These are phyloP conservation scores for Chaetomium fimeti DNA, from an alignment of 495 filamentous ascomycete genomes.

Conservation along the genomic window DNA sequence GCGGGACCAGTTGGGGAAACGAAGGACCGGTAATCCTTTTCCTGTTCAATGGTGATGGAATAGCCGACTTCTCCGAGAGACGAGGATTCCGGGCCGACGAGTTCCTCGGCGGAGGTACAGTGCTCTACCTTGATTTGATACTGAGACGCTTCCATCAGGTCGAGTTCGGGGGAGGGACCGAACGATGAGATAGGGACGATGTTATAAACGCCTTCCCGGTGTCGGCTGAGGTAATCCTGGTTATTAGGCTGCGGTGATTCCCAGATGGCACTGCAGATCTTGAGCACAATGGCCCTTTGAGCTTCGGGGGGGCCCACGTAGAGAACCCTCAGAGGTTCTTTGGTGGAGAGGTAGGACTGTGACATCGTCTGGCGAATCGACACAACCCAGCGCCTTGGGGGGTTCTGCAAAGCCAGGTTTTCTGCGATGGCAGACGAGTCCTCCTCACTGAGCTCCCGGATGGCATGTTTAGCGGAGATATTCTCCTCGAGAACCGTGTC, in stretches of 20 bases:
- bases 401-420: slow-evolving; percentile 36
- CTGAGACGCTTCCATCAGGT: slow-evolving; percentile 65
- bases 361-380: slow-evolving; percentile 73
- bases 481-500: slow-evolving; percentile 50
- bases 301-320: slow-evolving; percentile 64
- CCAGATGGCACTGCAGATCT: slow-evolving; percentile 65
- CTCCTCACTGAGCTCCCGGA: slow-evolving; percentile 55
- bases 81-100: slow-evolving; percentile 37
- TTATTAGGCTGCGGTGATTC: slow-evolving; percentile 36
- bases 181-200: slow-evolving; percentile 73
- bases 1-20: slow-evolving; percentile 28
- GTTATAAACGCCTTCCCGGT: slow-evolving; percentile 54
- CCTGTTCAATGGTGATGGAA: slow-evolving; percentile 60
- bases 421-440: slow-evolving; percentile 51
- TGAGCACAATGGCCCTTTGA: slow-evolving; percentile 69
- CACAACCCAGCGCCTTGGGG: slow-evolving; percentile 48
- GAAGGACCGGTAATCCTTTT: slow-evolving; percentile 41
- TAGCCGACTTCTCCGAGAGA: slow-evolving; percentile 24
- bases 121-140: slow-evolving; percentile 74
- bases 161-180: slow-evolving; percentile 66
- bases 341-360: slow-evolving; percentile 57
- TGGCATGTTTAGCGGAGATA: slow-evolving; percentile 62
- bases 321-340: slow-evolving; percentile 66
- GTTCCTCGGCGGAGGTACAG: slow-evolving; percentile 56
- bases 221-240: slow-evolving; percentile 26